These are phyloP conservation scores for Xerocomus minutiporus DNA, from an alignment of 1,284 basidiomycete species.

Conservation along the genomic window DNA sequence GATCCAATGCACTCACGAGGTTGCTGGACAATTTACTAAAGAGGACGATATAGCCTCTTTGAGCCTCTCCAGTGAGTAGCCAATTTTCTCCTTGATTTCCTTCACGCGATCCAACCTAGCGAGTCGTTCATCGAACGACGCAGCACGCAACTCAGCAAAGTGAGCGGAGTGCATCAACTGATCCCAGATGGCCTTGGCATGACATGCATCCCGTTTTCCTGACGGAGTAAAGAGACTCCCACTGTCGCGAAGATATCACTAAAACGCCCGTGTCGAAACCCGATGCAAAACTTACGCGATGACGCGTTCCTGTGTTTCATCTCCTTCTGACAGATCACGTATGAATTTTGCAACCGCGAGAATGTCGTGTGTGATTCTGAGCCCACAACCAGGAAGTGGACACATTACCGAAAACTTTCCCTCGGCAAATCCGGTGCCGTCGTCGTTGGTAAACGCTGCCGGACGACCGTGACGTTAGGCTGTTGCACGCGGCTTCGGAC, in stretches of 20 bases:
- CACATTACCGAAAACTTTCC: constrained; percentile 29
- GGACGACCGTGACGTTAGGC: background rate
- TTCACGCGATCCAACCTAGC: constrained; percentile 22
- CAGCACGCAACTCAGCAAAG: constrained; percentile 13
- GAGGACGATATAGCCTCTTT: constrained; percentile 17
- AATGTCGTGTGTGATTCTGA: constrained; percentile 30
- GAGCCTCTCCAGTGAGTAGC: constrained; percentile 24
- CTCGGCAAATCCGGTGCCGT: constrained; percentile 34
- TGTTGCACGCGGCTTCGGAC: background rate
- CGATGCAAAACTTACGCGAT: constrained; percentile 20
- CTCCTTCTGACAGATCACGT: constrained; percentile 27
- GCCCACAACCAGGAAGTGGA: constrained; percentile 28
- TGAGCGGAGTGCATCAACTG: constrained; percentile 22
- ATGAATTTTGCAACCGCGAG: constrained; percentile 36
- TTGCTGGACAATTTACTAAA: constrained; percentile 23
- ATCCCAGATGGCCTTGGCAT: constrained; percentile 26
- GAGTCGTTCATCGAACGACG: constrained; percentile 16
- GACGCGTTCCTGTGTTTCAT: constrained; percentile 12
- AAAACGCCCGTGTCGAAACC: background rate
- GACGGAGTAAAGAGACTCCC: constrained; percentile 31
- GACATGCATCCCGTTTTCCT: constrained; percentile 19
- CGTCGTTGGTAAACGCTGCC: constrained; percentile 32
- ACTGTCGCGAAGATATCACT: constrained; percentile 13
- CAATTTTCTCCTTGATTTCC: constrained; percentile 27
- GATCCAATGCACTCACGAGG: constrained; percentile 31